phyloP scores from a whole-genome alignment of 495 filamentous ascomycete genomes.

The Daldinia decipiens region DNA sequence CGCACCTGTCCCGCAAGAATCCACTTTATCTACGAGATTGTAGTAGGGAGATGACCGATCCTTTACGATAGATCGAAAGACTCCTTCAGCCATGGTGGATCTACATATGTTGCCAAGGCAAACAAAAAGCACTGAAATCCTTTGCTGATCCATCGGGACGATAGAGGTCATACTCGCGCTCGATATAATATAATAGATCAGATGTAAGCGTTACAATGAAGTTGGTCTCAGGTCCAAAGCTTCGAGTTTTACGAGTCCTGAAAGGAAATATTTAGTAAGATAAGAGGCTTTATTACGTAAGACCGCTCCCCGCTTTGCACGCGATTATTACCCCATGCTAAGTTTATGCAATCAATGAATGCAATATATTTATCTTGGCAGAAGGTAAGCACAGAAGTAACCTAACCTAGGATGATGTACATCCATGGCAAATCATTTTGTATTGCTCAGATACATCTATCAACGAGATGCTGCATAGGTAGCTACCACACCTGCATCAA shows the following conservation, averaged over 20 bases:
- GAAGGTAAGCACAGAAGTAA: too few species aligned
- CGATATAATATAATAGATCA: background rate
- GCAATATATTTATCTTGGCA: slow-evolving; percentile 16
- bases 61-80: slow-evolving; percentile 79
- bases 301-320: background rate
- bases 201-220: background rate
- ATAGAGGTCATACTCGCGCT: slow-evolving; percentile 17
- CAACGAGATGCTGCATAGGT: background rate
- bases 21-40: slow-evolving; percentile 72
- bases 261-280: background rate
- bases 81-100: slow-evolving; percentile 95
- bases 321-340: too few species aligned
- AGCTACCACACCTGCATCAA: too few species aligned
- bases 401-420: too few species aligned
- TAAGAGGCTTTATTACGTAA: background rate
- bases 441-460: slow-evolving; percentile 41
- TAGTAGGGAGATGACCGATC: slow-evolving; percentile 60
- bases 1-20: slow-evolving; percentile 84
- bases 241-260: too few species aligned
- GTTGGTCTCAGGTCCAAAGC: too few species aligned
- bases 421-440: too few species aligned
- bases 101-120: slow-evolving; percentile 97
- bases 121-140: slow-evolving; percentile 88
- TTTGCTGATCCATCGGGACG: slow-evolving; percentile 41
- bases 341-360: background rate